Base-by-base conservation (phyloP, 495 filamentous ascomycete species). In the Aspergillus carlsbadensis region DNA sequence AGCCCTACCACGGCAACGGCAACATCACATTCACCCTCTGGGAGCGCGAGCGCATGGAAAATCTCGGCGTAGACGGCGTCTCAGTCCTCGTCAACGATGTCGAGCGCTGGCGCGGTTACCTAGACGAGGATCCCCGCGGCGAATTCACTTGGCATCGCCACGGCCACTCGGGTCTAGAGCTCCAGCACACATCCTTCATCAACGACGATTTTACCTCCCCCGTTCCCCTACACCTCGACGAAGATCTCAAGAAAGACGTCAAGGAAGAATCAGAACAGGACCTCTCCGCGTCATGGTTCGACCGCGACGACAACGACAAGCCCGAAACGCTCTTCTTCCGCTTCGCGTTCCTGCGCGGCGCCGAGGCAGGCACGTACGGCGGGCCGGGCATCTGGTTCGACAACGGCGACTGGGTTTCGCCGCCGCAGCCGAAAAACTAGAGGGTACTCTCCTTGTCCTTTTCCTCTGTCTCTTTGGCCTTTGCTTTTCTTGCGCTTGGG, bases 61-160 rank as follows among this genome's bases (percentile, higher is more conserved):
- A 75, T 45, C 78, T 95, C 54, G 91, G 89, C 3, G 82, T 98
- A 45, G 85, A 96, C 63, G 94, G 93, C 0, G 78, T 98, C 15
- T 93, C 89, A 56, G 84, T 97, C 15, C 72, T 98, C 0, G 87
- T 98, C 21, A 96, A 98, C 65, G 94, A 98, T 58, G 94, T 98
- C 0, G 94, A 98, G 69, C 76, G 92, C 54, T 93, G 84, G 70
- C 72, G 86, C 10, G 81, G 80, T 6, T 91, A 81, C 55, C 54
- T 79, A 3, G 78, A 81, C 45, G 78, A 81, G 49, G 74, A 77
- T 52, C 59, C 66, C 29, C 43, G 35, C 6, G 74, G 75, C 4
- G 72, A 75, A 46, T 78, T 78, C 35, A 77, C 70, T 17, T 78
- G 75, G 75, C 73, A 73, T 48, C 74, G 75, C 11, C 74, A 74